phyloP scores from a whole-genome alignment of 441 rosid species.

The Eruca vesicaria region DNA sequence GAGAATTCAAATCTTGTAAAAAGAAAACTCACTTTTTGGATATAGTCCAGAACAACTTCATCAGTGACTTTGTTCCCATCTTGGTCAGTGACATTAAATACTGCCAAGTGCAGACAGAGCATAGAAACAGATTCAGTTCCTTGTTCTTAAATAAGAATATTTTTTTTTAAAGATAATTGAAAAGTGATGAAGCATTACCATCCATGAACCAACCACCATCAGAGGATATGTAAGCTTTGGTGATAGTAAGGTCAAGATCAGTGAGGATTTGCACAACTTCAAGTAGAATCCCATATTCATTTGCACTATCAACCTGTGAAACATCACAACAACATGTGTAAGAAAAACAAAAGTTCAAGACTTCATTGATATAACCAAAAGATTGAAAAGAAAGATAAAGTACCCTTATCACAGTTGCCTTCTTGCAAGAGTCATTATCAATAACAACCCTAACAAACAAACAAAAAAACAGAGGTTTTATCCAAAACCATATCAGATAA shows the following conservation, averaged over 20 bases:
- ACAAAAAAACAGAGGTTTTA: conserved; percentile 11
- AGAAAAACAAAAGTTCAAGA: not conserved
- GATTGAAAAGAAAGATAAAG: not conserved
- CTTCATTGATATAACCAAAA: not conserved
- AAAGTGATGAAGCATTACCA: conserved; percentile 42
- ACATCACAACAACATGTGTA: not conserved
- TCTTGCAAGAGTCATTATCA: conserved; percentile 83
- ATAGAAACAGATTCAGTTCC: conserved; percentile 26
- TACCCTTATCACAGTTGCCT: conserved; percentile 63
- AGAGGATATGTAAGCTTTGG: conserved; percentile 88
- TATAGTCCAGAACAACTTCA: conserved; percentile 70
- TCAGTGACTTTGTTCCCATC: conserved; percentile 80
- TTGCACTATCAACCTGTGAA: conserved; percentile 84
- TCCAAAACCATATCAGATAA: conserved; percentile 20
- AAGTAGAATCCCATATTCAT: conserved; percentile 85
- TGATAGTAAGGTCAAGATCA: conserved; percentile 80
- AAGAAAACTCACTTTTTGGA: conserved; percentile 58
- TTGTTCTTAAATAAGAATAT: not conserved
- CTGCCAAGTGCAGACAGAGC: conserved; percentile 31
- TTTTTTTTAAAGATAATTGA: not conserved
- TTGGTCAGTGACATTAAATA: conserved; percentile 80
- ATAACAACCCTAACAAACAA: conserved; percentile 59
- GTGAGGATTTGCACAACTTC: conserved; percentile 93
- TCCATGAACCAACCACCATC: conserved; percentile 99
- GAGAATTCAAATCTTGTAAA: not conserved